Percentiles rank a stretch among this genome's conserved stretches.
Conservation (phyloP, 306 rosid genomes). For the Lathyrus aphaca region DNA sequence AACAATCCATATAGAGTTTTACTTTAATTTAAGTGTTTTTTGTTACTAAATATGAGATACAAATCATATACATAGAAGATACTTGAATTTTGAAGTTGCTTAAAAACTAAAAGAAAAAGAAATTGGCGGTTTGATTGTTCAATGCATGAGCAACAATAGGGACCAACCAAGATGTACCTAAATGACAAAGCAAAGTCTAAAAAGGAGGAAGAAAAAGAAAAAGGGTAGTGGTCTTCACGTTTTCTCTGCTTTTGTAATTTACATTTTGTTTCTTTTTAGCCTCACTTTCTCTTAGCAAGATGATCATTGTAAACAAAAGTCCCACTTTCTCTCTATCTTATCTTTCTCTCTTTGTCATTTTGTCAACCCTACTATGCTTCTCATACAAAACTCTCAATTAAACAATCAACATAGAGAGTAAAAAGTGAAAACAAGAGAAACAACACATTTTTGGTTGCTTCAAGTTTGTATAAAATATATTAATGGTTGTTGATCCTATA, state of each 20-base stretch:
- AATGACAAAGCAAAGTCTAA: slow-evolving; percentile 55
- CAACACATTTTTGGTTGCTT: not conserved
- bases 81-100: slow-evolving; percentile 38
- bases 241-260: slow-evolving; percentile 54
- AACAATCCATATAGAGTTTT: too few species aligned
- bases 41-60: not conserved
- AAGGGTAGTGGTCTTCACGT: slow-evolving; percentile 54
- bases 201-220: slow-evolving; percentile 41
- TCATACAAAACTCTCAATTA: slow-evolving; percentile 24
- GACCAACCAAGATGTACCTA: slow-evolving; percentile 49
- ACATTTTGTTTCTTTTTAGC: slow-evolving; percentile 41
- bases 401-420: not conserved
- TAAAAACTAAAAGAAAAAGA: slow-evolving; percentile 29
- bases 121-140: slow-evolving; percentile 46
- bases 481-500: slow-evolving; percentile 4
- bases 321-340: slow-evolving; percentile 51
- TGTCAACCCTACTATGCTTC: slow-evolving; percentile 44
- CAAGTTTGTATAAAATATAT: not conserved
- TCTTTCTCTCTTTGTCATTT: slow-evolving; percentile 42
- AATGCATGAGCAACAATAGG: slow-evolving; percentile 50
- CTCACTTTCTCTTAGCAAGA: slow-evolving; percentile 50
- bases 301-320: slow-evolving; percentile 41
- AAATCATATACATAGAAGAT: not conserved
- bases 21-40: not conserved
- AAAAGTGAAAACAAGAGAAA: not conserved